A percentile compares a stretch with the other conserved stretches of the same genome.
Evolutionary conservation across 2,329 filamentous ascomycete species (phyloP).

Genomic region (Dactylellina haptotyla): DNA sequence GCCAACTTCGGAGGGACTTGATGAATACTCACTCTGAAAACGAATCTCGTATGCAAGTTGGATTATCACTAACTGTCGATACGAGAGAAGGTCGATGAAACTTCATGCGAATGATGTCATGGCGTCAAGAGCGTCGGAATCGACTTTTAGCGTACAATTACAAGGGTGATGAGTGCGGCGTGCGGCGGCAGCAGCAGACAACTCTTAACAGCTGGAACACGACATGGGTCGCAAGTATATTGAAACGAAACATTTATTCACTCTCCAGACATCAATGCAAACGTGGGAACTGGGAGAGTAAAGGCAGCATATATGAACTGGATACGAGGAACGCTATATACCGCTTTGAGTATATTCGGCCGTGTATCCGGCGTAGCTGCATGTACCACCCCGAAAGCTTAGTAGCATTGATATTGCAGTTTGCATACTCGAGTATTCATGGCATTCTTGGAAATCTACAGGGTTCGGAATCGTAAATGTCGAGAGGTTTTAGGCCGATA

Average conservation of each 20-base stretch:
- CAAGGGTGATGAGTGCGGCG: not conserved
- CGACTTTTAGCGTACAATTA: not conserved
- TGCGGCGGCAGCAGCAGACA: not conserved
- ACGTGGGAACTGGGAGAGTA: too few relatives aligned
- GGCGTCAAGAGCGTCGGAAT: not conserved
- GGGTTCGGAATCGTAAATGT: not conserved
- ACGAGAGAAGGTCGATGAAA: too few relatives aligned
- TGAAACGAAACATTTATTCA: constrained; percentile 3
- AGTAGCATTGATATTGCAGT: not conserved
- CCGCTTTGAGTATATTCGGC: too few relatives aligned
- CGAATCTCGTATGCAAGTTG: too few relatives aligned
- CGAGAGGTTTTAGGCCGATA: too few relatives aligned
- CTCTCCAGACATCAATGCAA: too few relatives aligned
- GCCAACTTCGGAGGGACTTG: too few relatives aligned
- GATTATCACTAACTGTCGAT: too few relatives aligned
- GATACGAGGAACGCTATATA: too few relatives aligned
- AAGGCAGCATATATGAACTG: too few relatives aligned
- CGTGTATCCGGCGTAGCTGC: too few relatives aligned
- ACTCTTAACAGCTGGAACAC: not conserved
- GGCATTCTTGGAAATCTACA: not conserved
- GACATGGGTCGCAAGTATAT: not conserved
- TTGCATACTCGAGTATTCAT: not conserved
- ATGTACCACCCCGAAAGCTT: not conserved
- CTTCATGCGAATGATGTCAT: not conserved
- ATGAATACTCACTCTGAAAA: too few relatives aligned